Evolutionary conservation across 306 rosid species (phyloP).

Genomic region (Cicer chorassanicum): DNA sequence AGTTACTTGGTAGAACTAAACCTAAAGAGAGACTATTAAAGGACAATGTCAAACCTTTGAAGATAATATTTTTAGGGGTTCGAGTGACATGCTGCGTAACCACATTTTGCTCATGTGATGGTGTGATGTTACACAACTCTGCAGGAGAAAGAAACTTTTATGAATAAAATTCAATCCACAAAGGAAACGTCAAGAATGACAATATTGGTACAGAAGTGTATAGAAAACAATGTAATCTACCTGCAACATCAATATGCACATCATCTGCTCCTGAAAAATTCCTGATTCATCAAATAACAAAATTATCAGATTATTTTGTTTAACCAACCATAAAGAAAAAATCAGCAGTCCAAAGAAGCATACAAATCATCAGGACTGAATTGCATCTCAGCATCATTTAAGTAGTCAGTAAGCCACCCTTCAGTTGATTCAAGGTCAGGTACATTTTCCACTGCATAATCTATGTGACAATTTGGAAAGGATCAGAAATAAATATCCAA

Average conservation of each 20-base stretch:
- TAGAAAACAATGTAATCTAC: constrained; percentile 49
- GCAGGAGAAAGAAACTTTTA: constrained; percentile 21
- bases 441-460: constrained; percentile 55
- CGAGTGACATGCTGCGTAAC: constrained; percentile 53
- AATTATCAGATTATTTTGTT: constrained; percentile 46
- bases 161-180: constrained; percentile 16
- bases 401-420: constrained; percentile 85
- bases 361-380: constrained; percentile 81
- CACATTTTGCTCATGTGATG: constrained; percentile 55
- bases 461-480: constrained; percentile 37
- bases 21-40: not conserved
- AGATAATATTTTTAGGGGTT: constrained; percentile 57
- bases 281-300: constrained; percentile 61
- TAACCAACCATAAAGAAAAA: constrained; percentile 14
- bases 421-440: constrained; percentile 71
- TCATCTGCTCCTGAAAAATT: constrained; percentile 62
- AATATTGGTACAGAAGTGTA: constrained; percentile 6
- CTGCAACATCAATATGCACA: constrained; percentile 70
- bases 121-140: constrained; percentile 57
- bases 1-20: constrained; percentile 24
- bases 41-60: constrained; percentile 70
- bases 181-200: constrained; percentile 34
- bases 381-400: constrained; percentile 75
- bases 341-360: constrained; percentile 49
- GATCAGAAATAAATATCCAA: constrained; percentile 12